Percentiles rank a stretch among this genome's conserved stretches.
Conservation (phyloP, 768 basidiomycete genomes). For the Panellus pusillus region DNA sequence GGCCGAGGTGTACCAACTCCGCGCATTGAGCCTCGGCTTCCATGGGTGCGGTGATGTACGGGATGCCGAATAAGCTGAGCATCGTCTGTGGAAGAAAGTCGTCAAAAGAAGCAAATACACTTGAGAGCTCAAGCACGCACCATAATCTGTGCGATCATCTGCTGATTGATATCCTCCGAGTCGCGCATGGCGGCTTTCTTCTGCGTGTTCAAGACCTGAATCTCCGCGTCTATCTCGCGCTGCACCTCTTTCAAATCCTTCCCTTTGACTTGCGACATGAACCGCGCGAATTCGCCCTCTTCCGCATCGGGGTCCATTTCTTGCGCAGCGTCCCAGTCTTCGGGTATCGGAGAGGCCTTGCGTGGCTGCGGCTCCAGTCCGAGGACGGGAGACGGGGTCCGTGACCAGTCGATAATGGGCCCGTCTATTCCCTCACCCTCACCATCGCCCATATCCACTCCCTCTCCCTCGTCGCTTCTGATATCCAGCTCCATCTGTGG, state of each 20-base stretch:
- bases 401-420: slow-evolving; percentile 25
- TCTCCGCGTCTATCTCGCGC: slow-evolving; percentile 91
- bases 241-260: slow-evolving; percentile 78
- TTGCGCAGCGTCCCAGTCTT: slow-evolving; percentile 79
- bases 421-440: background rate
- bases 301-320: slow-evolving; percentile 82
- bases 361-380: slow-evolving; percentile 23
- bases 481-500: background rate
- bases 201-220: slow-evolving; percentile 76
- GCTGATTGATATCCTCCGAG: slow-evolving; percentile 92
- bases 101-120: background rate
- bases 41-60: slow-evolving; percentile 98
- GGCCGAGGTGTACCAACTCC: slow-evolving; percentile 75
- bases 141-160: slow-evolving; percentile 89
- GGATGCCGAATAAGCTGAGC: slow-evolving; percentile 92
- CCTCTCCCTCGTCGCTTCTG: no score
- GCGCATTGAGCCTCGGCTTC: slow-evolving; percentile 99
- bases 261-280: slow-evolving; percentile 89
- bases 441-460: no score
- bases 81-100: slow-evolving; percentile 57
- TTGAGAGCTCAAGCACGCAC: slow-evolving; percentile 31
- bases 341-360: slow-evolving; percentile 28
- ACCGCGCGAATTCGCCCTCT: slow-evolving; percentile 88
- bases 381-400: slow-evolving; percentile 34
- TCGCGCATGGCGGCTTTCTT: slow-evolving; percentile 89